Evolutionary conservation across 2,329 filamentous ascomycete species (phyloP), one percentile per base, ranked within the genome.

Genomic region (Aureobasidium sp.): DNA sequence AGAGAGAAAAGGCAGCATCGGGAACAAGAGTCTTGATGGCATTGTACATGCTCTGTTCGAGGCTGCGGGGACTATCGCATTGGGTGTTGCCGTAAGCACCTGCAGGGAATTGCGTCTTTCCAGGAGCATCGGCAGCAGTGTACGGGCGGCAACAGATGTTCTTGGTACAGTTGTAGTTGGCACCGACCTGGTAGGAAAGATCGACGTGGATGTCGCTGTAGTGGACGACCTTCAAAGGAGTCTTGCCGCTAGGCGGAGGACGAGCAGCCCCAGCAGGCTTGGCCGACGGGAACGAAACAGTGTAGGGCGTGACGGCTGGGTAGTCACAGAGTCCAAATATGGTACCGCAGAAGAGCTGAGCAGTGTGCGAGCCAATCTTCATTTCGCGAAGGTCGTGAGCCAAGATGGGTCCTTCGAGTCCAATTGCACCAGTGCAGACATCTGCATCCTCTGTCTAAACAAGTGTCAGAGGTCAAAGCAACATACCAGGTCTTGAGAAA

Each of bases 161-260:
- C 67, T 83, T 82, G 29, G 76, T 76, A 69, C 83, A 85, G 62
- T 82, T 74, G 23, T 78, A 75, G 65, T 75, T 83, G 7, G 80
- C 74, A 0, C 82, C 83, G 2, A 75, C 69, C 25, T 76, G 75
- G 67, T 85, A 85, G 11, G 76, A 73, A 6, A 76, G 77, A 63
- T 85, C 82, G 57, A 85, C 72, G 61, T 85, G 83, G 43, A 83
- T 81, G 64, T 85, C 83, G 13, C 80, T 83, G 68, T 81, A 81
- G 66, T 85, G 83, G 25, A 84, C 80, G 4, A 85, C 73, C 64
- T 79, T 77, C 64, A 84, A 67, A 6, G 81, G 78, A 5, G 71
- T 65, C 67, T 76, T 69, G 3, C 77, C 75, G 55, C 78, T 81
- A 1, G 78, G 71, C 17, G 77, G 74, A 0, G 74, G 74, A 15